These are phyloP conservation scores for Massarina eburnea DNA, from an alignment of 2,329 filamentous ascomycete genomes.

Conservation along the genomic window DNA sequence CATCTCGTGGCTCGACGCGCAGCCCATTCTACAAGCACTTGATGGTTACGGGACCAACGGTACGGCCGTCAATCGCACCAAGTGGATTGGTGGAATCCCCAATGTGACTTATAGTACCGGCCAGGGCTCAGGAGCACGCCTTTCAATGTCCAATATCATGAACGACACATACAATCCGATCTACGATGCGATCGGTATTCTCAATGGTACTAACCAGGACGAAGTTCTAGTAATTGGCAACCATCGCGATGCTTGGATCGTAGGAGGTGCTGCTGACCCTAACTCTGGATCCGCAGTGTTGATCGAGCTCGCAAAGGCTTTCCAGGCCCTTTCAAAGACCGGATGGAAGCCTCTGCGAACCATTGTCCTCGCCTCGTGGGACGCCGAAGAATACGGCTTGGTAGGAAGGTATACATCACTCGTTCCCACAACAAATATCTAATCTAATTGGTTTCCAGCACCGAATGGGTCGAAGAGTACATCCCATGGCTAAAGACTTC, in stretches of 20 bases:
- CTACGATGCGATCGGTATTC: constrained; percentile 74
- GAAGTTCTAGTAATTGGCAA: constrained; percentile 59
- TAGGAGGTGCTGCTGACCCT: constrained; percentile 56
- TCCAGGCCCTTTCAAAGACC: constrained; percentile 49
- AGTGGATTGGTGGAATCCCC: constrained; percentile 41
- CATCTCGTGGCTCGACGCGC: constrained; percentile 78
- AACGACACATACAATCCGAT: constrained; percentile 78
- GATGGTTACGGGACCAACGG: constrained; percentile 75
- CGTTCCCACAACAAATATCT: neutral
- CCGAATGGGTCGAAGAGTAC: constrained; percentile 55
- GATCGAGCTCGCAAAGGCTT: constrained; percentile 54
- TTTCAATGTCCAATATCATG: constrained; percentile 66
- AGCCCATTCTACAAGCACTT: constrained; percentile 78
- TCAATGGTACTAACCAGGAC: constrained; percentile 64
- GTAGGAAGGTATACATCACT: constrained; percentile 32
- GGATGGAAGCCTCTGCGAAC: constrained; percentile 57
- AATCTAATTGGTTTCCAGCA: constrained; percentile 31
- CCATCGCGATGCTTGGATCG: constrained; percentile 58
- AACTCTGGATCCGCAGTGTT: constrained; percentile 55
- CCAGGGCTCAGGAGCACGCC: constrained; percentile 55
- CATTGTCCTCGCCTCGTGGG: constrained; percentile 50
- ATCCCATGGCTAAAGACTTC: constrained; percentile 50
- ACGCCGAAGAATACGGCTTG: constrained; percentile 46
- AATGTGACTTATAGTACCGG: constrained; percentile 39
- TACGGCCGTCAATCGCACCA: constrained; percentile 41